phyloP scores from a whole-genome alignment of 208 protist genomes.

The Trypanosoma boissoni region DNA sequence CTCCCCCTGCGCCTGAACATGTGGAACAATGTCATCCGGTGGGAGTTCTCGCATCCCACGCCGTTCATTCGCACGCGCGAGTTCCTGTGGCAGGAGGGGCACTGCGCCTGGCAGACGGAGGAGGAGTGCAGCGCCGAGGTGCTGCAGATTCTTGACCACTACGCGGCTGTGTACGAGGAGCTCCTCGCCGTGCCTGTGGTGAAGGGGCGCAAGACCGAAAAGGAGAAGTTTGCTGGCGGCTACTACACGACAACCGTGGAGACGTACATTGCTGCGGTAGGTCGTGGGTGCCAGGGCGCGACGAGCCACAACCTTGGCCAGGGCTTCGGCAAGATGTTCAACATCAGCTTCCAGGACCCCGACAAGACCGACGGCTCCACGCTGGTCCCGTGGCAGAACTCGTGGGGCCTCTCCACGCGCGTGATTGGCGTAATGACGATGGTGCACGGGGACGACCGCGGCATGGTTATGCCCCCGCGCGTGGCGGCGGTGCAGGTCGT shows the following conservation, averaged over 20 bases:
- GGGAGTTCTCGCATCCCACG: conserved; percentile 99
- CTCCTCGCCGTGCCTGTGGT: conserved; percentile 97
- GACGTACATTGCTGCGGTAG: conserved; percentile 96
- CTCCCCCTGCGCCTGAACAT: conserved; percentile 97
- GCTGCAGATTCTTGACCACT: conserved; percentile 94
- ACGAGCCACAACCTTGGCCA: conserved; percentile 97
- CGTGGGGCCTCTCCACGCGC: conserved; percentile 98
- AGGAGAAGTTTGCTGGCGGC: conserved; percentile 99
- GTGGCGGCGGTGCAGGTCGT: conserved; percentile 95
- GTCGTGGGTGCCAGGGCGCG: conserved; percentile 95
- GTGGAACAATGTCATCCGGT: conserved; percentile 99
- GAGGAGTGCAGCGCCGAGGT: conserved; percentile 95
- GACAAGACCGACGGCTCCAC: conserved; percentile 79
- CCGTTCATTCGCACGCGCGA: conserved; percentile 99
- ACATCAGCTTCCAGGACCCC: conserved; percentile 94
- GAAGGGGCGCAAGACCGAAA: conserved; percentile 96
- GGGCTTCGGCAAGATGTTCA: conserved; percentile 98
- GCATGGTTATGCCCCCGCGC: conserved; percentile 97
- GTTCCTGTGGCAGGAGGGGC: conserved; percentile 99
- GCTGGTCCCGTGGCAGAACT: conserved; percentile 97
- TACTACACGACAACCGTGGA: conserved; percentile 98
- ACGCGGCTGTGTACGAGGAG: conserved; percentile 96
- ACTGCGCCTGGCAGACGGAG: conserved; percentile 92
- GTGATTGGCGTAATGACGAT: conserved; percentile 98
- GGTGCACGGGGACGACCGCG: conserved; percentile 98